Evolutionary conservation across 2,329 filamentous ascomycete species (phyloP).

Genomic region (Arthrobotrys sinensis): DNA sequence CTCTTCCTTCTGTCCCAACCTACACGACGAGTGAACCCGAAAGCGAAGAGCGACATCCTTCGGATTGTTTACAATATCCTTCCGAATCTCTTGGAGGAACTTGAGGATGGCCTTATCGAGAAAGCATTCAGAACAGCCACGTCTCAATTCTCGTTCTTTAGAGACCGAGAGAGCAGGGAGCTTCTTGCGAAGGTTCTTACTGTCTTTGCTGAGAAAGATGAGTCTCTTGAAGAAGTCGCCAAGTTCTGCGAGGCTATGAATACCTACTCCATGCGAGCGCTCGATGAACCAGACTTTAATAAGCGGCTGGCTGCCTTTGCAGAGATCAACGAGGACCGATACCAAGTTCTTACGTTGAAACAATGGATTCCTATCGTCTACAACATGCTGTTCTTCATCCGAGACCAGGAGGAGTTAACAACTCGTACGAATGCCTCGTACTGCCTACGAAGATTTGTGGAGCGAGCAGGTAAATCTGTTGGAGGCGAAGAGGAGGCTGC

Average conservation of each 20-base stretch:
- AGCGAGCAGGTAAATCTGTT: conserved; percentile 72
- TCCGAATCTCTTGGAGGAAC: conserved; percentile 74
- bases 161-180: conserved; percentile 82
- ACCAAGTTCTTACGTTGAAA: conserved; percentile 74
- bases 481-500: conserved; percentile 68
- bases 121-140: conserved; percentile 82
- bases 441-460: conserved; percentile 82
- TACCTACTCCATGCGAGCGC: conserved; percentile 78
- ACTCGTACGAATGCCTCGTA: conserved; percentile 88
- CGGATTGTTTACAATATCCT: conserved; percentile 86
- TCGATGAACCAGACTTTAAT: conserved; percentile 92
- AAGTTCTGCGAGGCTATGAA: conserved; percentile 84
- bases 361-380: conserved; percentile 92
- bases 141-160: conserved; percentile 90
- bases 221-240: conserved; percentile 76
- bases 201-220: conserved; percentile 78
- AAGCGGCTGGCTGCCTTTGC: conserved; percentile 83
- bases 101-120: conserved; percentile 74
- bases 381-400: conserved; percentile 90
- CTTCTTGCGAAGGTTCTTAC: conserved; percentile 81
- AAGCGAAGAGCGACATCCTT: conserved; percentile 84
- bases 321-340: conserved; percentile 77
- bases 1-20: conserved; percentile 87
- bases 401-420: conserved; percentile 87
- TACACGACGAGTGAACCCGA: conserved; percentile 84